phyloP scores from a whole-genome alignment of 2,329 filamentous ascomycete species.

The Pseudocercospora fijiensis region DNA sequence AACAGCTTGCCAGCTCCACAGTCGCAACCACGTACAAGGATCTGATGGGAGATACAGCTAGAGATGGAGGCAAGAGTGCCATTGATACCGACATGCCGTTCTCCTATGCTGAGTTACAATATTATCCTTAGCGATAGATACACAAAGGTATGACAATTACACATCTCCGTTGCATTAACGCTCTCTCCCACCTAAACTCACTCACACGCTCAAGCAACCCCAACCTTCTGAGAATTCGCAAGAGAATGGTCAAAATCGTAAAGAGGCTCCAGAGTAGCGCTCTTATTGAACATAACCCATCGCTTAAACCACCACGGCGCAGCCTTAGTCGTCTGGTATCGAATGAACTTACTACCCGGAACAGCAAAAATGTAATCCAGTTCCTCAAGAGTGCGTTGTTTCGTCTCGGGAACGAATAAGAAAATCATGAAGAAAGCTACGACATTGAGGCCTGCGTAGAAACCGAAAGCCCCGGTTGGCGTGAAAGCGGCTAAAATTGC shows the following conservation, averaged over 20 bases:
- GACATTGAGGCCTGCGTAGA: slow-evolving; percentile 58
- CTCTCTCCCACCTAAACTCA: background rate
- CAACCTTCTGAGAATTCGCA: slow-evolving; percentile 16
- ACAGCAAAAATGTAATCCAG: slow-evolving; percentile 55
- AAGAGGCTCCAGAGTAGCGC: slow-evolving; percentile 21
- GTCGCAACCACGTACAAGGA: background rate
- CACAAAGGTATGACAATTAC: background rate
- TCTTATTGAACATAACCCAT: slow-evolving; percentile 22
- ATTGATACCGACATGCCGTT: background rate
- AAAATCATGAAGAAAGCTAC: slow-evolving; percentile 53
- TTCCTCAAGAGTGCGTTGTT: slow-evolving; percentile 51
- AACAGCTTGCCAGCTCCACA: background rate
- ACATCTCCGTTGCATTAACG: slow-evolving; percentile 1
- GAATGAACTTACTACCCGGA: slow-evolving; percentile 42
- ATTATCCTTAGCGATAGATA: background rate
- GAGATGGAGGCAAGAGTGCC: background rate
- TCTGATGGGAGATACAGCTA: background rate
- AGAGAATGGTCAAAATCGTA: slow-evolving; percentile 23
- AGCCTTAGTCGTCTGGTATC: slow-evolving; percentile 39
- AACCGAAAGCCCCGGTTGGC: slow-evolving; percentile 57
- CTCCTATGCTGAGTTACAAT: background rate
- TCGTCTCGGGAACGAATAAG: slow-evolving; percentile 54
- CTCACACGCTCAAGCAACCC: slow-evolving; percentile 12
- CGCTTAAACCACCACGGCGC: slow-evolving; percentile 50
- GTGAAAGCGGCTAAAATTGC: slow-evolving; percentile 51